Evolutionary conservation across 2,329 filamentous ascomycete genomes (phyloP).

Genomic region (Stemphylium vesicarium): DNA sequence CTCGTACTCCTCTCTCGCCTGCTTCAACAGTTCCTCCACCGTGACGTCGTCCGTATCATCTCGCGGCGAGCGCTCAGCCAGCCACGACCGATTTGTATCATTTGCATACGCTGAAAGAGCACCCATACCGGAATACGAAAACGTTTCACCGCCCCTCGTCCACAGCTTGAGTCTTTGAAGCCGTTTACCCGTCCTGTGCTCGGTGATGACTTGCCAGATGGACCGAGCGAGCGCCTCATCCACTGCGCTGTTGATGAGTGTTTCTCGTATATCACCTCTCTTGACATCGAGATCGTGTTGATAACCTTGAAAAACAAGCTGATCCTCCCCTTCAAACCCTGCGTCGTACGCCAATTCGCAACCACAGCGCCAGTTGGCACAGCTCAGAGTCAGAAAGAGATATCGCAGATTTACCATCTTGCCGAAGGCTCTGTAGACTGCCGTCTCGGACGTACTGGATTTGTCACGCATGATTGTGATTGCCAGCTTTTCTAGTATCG

Average conservation of each 20-base stretch:
- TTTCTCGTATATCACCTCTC: neutral
- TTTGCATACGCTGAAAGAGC: neutral
- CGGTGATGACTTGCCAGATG: slow-evolving; percentile 23
- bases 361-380: neutral
- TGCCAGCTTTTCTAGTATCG: slow-evolving; percentile 20
- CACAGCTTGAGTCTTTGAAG: slow-evolving; percentile 28
- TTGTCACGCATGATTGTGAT: slow-evolving; percentile 25
- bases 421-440: slow-evolving; percentile 26
- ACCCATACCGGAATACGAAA: neutral
- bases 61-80: slow-evolving; percentile 23
- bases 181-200: slow-evolving; percentile 21
- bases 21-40: slow-evolving; percentile 23
- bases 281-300: neutral
- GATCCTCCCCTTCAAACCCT: neutral
- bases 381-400: slow-evolving; percentile 19
- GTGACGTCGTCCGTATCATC: slow-evolving; percentile 20
- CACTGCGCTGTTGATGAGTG: slow-evolving; percentile 21
- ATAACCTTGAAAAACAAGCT: neutral
- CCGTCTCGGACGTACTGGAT: slow-evolving; percentile 21
- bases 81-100: slow-evolving; percentile 28
- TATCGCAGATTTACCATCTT: slow-evolving; percentile 17
- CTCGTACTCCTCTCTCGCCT: slow-evolving; percentile 17
- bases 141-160: slow-evolving; percentile 15
- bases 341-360: neutral
- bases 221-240: slow-evolving; percentile 27